A percentile compares a stretch with the other conserved stretches of the same genome.
Conservation (phyloP, 257 asterid genomes). For the Jasminum sambac region DNA sequence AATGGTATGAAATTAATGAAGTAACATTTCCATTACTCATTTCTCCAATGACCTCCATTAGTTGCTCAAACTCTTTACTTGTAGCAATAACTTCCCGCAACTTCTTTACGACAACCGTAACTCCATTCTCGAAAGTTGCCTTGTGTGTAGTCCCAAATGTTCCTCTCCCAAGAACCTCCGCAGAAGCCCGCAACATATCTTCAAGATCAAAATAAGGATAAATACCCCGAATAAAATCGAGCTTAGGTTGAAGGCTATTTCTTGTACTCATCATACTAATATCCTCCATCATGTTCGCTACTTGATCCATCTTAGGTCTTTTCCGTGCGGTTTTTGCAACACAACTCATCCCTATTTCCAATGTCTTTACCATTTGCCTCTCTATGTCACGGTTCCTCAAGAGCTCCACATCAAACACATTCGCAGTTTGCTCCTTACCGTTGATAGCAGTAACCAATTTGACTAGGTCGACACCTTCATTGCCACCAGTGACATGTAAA, state of each 20-base stretch:
- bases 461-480: not conserved
- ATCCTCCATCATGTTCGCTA: not conserved
- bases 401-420: not conserved
- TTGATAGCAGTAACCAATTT: not conserved
- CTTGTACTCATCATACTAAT: not conserved
- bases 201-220: constrained; percentile 30
- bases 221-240: constrained; percentile 28
- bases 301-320: not conserved
- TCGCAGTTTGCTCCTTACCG: not conserved
- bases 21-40: constrained; percentile 26
- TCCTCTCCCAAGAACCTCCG: constrained; percentile 31
- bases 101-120: constrained; percentile 27
- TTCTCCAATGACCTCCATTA: constrained; percentile 29
- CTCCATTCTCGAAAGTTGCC: constrained; percentile 29
- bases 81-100: constrained; percentile 23
- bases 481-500: not conserved
- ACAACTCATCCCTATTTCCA: not conserved
- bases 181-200: constrained; percentile 33
- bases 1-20: constrained; percentile 27
- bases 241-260: constrained; percentile 5
- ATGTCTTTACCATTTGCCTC: not conserved
- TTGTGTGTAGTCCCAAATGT: constrained; percentile 26
- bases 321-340: not conserved
- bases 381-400: not conserved
- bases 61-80: constrained; percentile 32